Base-by-base conservation (phyloP, 164 flowering plant genomes). In the Vitis labrusca region DNA sequence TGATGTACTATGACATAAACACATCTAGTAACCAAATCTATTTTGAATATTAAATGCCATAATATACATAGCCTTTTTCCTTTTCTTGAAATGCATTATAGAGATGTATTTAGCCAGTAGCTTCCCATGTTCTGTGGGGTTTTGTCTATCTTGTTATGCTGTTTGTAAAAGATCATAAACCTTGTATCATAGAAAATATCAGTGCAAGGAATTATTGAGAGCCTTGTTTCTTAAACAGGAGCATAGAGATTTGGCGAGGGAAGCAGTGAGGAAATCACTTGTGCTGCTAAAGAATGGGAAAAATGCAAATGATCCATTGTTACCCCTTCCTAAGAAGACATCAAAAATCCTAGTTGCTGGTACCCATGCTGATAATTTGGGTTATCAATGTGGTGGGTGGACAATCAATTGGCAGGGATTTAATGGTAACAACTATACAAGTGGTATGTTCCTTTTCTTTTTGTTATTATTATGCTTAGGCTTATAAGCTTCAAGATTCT, bases 371-470 rank as follows among this genome's bases (percentile, higher is more conserved):
- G 88, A 87, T 79, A 87, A 87, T 69, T 74, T 87, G 74, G 91
- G 91, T 17, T 87, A 85, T 74, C 91, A 87, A 58, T 87, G 91
- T 67, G 91, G 91, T 67, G 91, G 91, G 8, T 87, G 91, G 91
- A 85, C 91, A n/a, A 85, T 87, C 53, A 55, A 59, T 17, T 87
- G 91, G 91, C 89, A 84, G 74, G 91, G 91, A 67, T 81, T 87
- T 56, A 72, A 73, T 61, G 88, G 88, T 49, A 85, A 87, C 56
- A 81, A 77, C 50, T 59, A 16, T 44, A 87, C 91, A 12, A 69
- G 77, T n/a, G 91, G 91, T 87, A 81, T 10, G 71, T 19, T 51
- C 19, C n/a, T 23, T 71, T 37, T 44, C 19, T 32, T 32, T 32
- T 32, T 32, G 3, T 32, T 32, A 32, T 32, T 32, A 32, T 32